Percentiles rank a stretch among this genome's conserved stretches.
Evolutionary conservation across 179 eudicot genomes (phyloP).

Genomic region (Silene noctiflora): DNA sequence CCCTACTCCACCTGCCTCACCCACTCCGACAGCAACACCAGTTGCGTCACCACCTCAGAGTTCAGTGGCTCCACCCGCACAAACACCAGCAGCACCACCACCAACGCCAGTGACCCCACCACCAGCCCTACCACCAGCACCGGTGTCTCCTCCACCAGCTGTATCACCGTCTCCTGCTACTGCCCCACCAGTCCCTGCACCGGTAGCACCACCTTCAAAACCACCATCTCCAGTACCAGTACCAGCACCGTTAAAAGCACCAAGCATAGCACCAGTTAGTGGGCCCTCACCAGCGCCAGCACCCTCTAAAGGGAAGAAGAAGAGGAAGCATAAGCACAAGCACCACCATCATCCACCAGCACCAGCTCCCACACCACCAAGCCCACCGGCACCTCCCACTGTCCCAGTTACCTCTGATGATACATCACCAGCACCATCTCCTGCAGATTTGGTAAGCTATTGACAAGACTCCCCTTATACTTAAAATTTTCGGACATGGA

Average conservation of each 20-base stretch:
- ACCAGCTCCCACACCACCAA: slow-evolving; percentile 55
- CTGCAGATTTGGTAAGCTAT: slow-evolving; percentile 53
- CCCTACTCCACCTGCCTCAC: slow-evolving; percentile 26
- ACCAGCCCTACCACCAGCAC: slow-evolving; percentile 27
- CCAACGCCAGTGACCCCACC: slow-evolving; percentile 24
- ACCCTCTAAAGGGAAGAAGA: slow-evolving; percentile 48
- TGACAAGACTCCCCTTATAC: background rate
- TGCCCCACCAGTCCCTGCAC: slow-evolving; percentile 24
- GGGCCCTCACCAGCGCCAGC: slow-evolving; percentile 55
- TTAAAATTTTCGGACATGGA: background rate
- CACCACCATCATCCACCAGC: slow-evolving; percentile 76
- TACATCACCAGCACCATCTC: slow-evolving; percentile 73
- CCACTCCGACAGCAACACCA: slow-evolving; percentile 35
- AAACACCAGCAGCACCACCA: slow-evolving; percentile 19
- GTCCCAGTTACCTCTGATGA: slow-evolving; percentile 31
- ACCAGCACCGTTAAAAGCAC: slow-evolving; percentile 21
- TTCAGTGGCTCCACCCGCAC: slow-evolving; percentile 5
- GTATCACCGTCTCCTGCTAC: slow-evolving; percentile 29
- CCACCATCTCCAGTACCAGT: slow-evolving; percentile 32
- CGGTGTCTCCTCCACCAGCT: slow-evolving; percentile 25
- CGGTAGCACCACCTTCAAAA: slow-evolving; percentile 27
- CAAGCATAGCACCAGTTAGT: slow-evolving; percentile 36
- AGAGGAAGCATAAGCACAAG: slow-evolving; percentile 51
- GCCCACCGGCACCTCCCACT: slow-evolving; percentile 83
- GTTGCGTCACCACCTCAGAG: slow-evolving; percentile 13